phyloP scores from a whole-genome alignment of 2,329 filamentous ascomycete species.

The Alternaria postmessia region DNA sequence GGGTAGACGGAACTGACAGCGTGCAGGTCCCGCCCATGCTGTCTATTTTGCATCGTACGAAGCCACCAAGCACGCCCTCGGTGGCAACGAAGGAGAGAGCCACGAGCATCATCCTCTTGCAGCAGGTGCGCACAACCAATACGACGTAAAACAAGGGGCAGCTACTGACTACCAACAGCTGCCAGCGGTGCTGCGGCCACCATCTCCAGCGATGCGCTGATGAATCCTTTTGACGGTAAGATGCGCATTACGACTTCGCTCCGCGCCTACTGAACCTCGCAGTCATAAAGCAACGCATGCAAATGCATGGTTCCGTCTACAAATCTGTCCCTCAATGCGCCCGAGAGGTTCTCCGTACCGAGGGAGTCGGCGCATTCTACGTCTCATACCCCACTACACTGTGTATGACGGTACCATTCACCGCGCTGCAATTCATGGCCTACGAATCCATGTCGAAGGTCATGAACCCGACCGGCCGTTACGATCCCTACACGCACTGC shows the following conservation, averaged over 20 bases:
- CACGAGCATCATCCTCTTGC: constrained; percentile 93
- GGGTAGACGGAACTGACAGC: constrained; percentile 33
- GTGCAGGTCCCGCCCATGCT: constrained; percentile 87
- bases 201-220: constrained; percentile 95
- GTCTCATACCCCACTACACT: constrained; percentile 97
- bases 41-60: constrained; percentile 99
- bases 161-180: constrained; percentile 64
- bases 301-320: constrained; percentile 95
- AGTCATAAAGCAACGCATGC: constrained; percentile 99
- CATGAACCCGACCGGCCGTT: constrained; percentile 85
- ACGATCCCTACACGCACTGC: constrained; percentile 94
- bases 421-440: constrained; percentile 93
- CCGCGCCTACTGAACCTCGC: constrained; percentile 28
- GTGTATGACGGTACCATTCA: constrained; percentile 98
- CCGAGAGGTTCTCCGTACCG: constrained; percentile 82
- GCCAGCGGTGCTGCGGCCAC: constrained; percentile 94
- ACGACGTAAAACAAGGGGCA: background rate
- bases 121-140: constrained; percentile 69
- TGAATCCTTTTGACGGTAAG: constrained; percentile 98
- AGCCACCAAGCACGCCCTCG: constrained; percentile 93
- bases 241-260: constrained; percentile 14
- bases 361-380: constrained; percentile 93
- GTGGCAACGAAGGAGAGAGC: constrained; percentile 83
- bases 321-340: constrained; percentile 88
- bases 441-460: constrained; percentile 96